A percentile compares a stretch with the other conserved stretches of the same genome.
These are phyloP conservation scores for Aspergillus ruber DNA, from an alignment of 2,329 filamentous ascomycete species.

Conservation along the genomic window DNA sequence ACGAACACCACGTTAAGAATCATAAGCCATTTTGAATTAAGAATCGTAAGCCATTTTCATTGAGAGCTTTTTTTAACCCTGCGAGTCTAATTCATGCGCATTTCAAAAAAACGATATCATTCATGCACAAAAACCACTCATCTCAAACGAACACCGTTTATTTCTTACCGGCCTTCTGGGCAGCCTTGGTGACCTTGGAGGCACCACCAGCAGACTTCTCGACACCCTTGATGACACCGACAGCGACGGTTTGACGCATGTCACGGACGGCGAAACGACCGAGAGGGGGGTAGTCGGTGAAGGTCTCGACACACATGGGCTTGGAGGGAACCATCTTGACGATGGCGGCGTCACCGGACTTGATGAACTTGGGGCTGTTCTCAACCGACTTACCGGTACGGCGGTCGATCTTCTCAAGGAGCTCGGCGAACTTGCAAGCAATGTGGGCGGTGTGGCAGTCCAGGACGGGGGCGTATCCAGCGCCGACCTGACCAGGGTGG, in stretches of 20 bases:
- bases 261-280: slow-evolving; percentile 99
- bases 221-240: slow-evolving; percentile 58
- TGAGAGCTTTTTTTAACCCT: no score
- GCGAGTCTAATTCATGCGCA: slow-evolving; percentile 1
- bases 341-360: slow-evolving; percentile 99
- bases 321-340: slow-evolving; percentile 99
- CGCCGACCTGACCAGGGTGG: slow-evolving; percentile 99
- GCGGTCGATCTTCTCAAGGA: slow-evolving; percentile 99
- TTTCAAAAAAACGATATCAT: background rate
- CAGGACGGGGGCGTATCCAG: slow-evolving; percentile 96
- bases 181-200: slow-evolving; percentile 59
- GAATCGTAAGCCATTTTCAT: no score
- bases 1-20: background rate
- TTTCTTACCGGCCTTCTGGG: slow-evolving; percentile 66
- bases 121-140: slow-evolving; percentile 2
- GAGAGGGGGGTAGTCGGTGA: slow-evolving; percentile 99
- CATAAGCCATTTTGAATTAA: no score
- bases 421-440: slow-evolving; percentile 99
- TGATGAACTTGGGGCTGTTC: slow-evolving; percentile 96
- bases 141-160: slow-evolving; percentile 43
- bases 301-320: slow-evolving; percentile 99
- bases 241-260: slow-evolving; percentile 54
- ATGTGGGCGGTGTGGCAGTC: slow-evolving; percentile 99
- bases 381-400: slow-evolving; percentile 98
- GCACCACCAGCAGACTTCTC: slow-evolving; percentile 54